These are phyloP conservation scores for Suillus lakei DNA, from an alignment of 768 basidiomycete genomes.

Conservation along the genomic window DNA sequence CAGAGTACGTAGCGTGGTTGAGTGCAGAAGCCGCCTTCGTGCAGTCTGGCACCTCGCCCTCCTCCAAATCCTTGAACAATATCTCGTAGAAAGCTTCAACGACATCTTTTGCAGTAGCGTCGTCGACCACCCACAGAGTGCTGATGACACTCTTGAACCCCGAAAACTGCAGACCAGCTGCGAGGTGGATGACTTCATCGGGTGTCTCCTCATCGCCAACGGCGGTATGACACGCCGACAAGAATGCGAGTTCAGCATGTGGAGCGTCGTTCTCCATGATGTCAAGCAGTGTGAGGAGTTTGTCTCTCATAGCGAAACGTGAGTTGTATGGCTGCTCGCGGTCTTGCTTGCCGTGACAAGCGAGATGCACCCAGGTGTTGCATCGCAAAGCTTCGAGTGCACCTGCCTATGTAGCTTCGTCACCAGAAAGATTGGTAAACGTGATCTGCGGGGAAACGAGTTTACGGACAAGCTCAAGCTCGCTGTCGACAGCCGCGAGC, in stretches of 20 bases:
- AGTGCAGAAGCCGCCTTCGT: too few relatives aligned
- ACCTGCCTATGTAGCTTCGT: too few relatives aligned
- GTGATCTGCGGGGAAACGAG: background rate
- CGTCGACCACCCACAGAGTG: conserved; percentile 23
- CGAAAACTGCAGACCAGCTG: conserved; percentile 24
- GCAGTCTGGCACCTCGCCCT: background rate
- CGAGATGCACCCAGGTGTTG: background rate
- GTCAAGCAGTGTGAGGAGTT: background rate
- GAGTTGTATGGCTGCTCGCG: too few relatives aligned
- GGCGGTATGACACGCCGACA: conserved; percentile 29
- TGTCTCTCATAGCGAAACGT: too few relatives aligned
- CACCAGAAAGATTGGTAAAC: background rate
- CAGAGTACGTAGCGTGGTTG: too few relatives aligned
- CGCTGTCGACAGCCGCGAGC: background rate
- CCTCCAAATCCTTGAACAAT: background rate
- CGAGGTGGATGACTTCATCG: conserved; percentile 25
- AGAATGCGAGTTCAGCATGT: conserved; percentile 4
- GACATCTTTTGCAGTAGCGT: background rate
- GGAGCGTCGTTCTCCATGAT: conserved; percentile 5
- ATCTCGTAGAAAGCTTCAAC: background rate
- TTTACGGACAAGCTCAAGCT: background rate
- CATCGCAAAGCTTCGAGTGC: background rate
- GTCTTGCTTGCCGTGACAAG: background rate
- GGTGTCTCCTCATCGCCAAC: conserved; percentile 20
- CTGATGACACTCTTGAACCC: conserved; percentile 24